Percentiles rank a stretch among this genome's conserved stretches.
Conservation (phyloP, 805 yeast genomes). For the Spathaspora passalidarum region DNA sequence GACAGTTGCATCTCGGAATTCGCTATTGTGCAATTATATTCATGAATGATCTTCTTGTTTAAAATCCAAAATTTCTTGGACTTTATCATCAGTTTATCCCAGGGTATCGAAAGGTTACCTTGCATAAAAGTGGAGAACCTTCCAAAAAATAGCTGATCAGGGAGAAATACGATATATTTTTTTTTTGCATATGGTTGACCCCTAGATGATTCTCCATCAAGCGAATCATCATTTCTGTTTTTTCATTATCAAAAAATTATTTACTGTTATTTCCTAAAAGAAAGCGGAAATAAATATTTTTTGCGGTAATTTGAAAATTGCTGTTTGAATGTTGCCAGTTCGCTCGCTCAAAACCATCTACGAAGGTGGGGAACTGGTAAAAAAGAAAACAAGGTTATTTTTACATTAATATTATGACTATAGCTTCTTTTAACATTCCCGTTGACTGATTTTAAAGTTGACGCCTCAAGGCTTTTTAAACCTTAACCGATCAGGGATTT, state of each 20-base stretch:
- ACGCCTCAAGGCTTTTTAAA: no score
- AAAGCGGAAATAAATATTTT: neutral
- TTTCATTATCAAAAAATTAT: no score
- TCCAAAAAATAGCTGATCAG: neutral
- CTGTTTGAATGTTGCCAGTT: neutral
- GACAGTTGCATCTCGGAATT: neutral
- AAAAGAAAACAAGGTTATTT: no score
- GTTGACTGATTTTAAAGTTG: no score
- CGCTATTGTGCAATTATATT: neutral
- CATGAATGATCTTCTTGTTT: neutral
- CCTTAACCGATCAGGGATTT: no score
- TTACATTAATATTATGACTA: no score
- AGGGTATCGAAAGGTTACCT: neutral
- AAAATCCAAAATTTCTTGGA: no score
- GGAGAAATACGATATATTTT: no score
- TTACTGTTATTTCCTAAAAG: neutral
- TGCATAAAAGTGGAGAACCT: neutral
- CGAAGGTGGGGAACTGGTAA: no score
- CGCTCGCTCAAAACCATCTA: no score
- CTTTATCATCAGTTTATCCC: neutral
- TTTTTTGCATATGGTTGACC: neutral
- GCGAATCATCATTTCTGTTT: neutral
- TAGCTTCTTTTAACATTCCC: no score
- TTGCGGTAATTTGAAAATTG: neutral
- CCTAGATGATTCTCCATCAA: neutral